Conservation (phyloP, 78 protist species). For the Anaeramoeba flamelloides region DNA sequence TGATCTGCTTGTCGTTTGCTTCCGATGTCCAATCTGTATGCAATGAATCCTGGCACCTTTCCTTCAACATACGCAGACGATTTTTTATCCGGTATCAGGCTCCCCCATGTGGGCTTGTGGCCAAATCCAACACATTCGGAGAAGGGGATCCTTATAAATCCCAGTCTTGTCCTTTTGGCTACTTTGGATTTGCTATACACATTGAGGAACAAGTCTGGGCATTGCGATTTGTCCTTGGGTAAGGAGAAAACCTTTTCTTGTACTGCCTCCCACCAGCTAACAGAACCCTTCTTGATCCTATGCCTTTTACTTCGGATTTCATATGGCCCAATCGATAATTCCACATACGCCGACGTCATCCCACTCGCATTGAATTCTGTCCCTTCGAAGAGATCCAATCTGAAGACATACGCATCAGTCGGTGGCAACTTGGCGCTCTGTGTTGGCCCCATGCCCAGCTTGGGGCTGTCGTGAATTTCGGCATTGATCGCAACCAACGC, state of each 20-base stretch:
- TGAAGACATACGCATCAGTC: not conserved
- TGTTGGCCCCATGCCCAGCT: slow-evolving; percentile 4
- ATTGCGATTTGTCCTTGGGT: no score
- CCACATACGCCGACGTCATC: not conserved
- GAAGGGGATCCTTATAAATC: no score
- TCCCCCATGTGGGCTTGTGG: slow-evolving; percentile 7
- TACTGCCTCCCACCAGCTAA: no score
- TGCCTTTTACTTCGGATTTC: not conserved
- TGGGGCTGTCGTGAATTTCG: slow-evolving; percentile 3
- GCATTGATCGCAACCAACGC: slow-evolving; percentile 1
- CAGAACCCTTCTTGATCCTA: not conserved
- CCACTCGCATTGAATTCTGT: slow-evolving; percentile 2
- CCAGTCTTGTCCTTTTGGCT: no score
- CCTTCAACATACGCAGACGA: not conserved
- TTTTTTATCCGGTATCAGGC: not conserved
- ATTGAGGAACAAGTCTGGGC: no score
- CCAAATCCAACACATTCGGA: slow-evolving; percentile 4
- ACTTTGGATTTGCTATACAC: no score
- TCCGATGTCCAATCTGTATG: slow-evolving; percentile 4
- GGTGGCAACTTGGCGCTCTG: slow-evolving; percentile 5
- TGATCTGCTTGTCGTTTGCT: not conserved
- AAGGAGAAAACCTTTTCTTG: no score
- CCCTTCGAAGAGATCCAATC: not conserved
- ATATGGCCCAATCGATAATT: not conserved
- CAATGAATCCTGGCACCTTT: slow-evolving; percentile 10